Percentiles rank a stretch among this genome's conserved stretches.
Conservation (phyloP, 2,329 filamentous ascomycete species). For the Colletotrichum liaoningense region DNA sequence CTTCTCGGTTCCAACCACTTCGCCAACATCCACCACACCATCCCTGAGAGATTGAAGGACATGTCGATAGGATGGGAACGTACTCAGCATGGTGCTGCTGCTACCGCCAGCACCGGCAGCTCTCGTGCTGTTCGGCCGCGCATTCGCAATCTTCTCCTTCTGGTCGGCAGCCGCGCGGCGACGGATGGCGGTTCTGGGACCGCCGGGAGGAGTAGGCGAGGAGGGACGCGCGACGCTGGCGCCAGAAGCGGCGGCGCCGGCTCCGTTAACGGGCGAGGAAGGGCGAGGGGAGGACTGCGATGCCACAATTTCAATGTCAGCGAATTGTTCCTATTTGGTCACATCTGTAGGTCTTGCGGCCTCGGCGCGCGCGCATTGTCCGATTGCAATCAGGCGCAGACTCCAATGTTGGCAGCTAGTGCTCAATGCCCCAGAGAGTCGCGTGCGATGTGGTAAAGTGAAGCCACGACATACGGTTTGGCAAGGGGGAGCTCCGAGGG, state of each 20-base stretch:
- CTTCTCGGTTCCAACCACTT: neutral
- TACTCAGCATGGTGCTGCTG: constrained; percentile 98
- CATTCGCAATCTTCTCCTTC: constrained; percentile 97
- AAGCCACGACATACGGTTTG: neutral
- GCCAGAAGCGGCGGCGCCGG: constrained; percentile 69
- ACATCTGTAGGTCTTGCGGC: neutral
- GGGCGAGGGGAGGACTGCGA: constrained; percentile 68
- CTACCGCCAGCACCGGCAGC: constrained; percentile 95
- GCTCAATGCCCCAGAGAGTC: neutral
- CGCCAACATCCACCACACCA: neutral
- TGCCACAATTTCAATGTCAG: constrained; percentile 2
- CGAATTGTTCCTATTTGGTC: neutral
- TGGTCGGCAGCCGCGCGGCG: constrained; percentile 95
- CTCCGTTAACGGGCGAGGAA: constrained; percentile 67
- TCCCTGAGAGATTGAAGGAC: neutral
- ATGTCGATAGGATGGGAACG: constrained; percentile 47
- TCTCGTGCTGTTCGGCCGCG: constrained; percentile 89
- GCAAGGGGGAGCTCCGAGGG: neutral
- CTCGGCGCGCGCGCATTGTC: neutral
- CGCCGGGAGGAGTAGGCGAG: constrained; percentile 90
- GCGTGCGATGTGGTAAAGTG: neutral
- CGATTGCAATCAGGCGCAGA: neutral
- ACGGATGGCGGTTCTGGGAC: constrained; percentile 94
- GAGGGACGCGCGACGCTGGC: constrained; percentile 80
- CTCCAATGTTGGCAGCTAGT: neutral